These are phyloP conservation scores for Ustilago sp. DNA, from an alignment of 1,284 basidiomycete species.

Conservation along the genomic window DNA sequence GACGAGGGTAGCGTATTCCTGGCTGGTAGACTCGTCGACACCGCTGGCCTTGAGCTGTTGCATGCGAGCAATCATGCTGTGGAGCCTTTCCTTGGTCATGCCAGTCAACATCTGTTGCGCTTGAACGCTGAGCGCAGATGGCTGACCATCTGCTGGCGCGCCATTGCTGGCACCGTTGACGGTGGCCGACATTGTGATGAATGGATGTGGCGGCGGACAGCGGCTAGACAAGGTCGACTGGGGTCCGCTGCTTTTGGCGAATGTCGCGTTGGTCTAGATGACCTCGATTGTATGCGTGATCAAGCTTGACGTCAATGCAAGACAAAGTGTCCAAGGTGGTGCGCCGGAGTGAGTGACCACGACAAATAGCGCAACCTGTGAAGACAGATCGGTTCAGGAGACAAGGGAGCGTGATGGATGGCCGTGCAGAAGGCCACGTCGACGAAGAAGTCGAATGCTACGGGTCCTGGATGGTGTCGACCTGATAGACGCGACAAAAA, in stretches of 20 bases:
- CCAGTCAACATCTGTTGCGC: slow-evolving; percentile 62
- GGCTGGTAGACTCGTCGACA: slow-evolving; percentile 67
- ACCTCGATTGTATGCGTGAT: neutral
- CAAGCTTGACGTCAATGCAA: neutral
- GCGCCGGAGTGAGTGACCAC: neutral
- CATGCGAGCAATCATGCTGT: slow-evolving; percentile 67
- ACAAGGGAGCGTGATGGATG: slow-evolving; percentile 8
- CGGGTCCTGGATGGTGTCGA: neutral
- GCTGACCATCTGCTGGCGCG: slow-evolving; percentile 28
- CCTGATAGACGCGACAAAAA: slow-evolving; percentile 24
- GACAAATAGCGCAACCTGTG: neutral
- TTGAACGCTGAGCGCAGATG: slow-evolving; percentile 47
- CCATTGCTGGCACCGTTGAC: slow-evolving; percentile 48
- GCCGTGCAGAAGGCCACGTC: slow-evolving; percentile 16
- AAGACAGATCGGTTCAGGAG: neutral
- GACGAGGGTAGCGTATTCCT: slow-evolving; percentile 69
- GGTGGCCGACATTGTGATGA: slow-evolving; percentile 45
- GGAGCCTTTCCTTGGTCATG: slow-evolving; percentile 67
- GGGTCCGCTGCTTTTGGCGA: neutral
- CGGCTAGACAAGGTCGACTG: neutral
- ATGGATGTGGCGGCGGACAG: neutral
- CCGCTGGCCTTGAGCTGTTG: slow-evolving; percentile 70
- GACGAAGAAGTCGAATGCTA: neutral
- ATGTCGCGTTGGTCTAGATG: neutral
- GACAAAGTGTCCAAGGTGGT: neutral